Conservation (phyloP, 1,139 yeast genomes). For the Eremothecium cymbalariae region DNA sequence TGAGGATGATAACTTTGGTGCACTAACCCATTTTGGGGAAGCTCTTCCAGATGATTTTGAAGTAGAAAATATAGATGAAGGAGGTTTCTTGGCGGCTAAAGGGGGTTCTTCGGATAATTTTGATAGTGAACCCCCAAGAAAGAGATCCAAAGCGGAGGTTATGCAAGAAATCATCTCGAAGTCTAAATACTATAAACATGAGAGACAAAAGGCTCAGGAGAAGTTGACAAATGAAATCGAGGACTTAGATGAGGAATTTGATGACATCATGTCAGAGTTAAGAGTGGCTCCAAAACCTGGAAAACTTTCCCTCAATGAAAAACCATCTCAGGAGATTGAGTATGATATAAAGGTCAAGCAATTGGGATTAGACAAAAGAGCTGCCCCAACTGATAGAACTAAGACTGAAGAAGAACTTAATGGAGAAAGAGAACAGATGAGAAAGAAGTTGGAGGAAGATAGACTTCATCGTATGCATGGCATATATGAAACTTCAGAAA, state of each 20-base stretch:
- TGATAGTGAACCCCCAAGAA: slow-evolving; percentile 42
- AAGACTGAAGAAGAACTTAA: slow-evolving; percentile 82
- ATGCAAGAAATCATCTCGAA: slow-evolving; percentile 96
- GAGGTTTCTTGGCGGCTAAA: slow-evolving; percentile 16
- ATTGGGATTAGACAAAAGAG: slow-evolving; percentile 74
- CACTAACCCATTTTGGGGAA: slow-evolving; percentile 75
- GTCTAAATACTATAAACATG: slow-evolving; percentile 80
- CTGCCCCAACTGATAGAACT: slow-evolving; percentile 94
- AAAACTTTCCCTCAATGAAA: slow-evolving; percentile 7
- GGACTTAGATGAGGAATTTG: slow-evolving; percentile 71
- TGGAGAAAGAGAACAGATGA: slow-evolving; percentile 58
- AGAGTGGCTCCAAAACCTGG: slow-evolving; percentile 15
- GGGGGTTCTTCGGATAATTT: slow-evolving; percentile 34
- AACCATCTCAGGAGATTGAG: slow-evolving; percentile 15
- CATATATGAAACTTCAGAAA: slow-evolving; percentile 37
- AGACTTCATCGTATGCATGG: slow-evolving; percentile 85
- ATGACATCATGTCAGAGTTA: slow-evolving; percentile 64
- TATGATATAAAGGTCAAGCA: slow-evolving; percentile 77
- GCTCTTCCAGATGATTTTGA: slow-evolving; percentile 48
- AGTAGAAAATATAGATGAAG: slow-evolving; percentile 38
- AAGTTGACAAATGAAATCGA: slow-evolving; percentile 62
- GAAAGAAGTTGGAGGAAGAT: slow-evolving; percentile 64
- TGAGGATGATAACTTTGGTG: slow-evolving; percentile 39
- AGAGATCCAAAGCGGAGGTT: slow-evolving; percentile 86
- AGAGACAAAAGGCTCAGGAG: slow-evolving; percentile 73